A percentile compares a stretch with the other conserved stretches of the same genome.
phyloP scores from a whole-genome alignment of 164 flowering plant species.

The Tetrastigma voinierianum region DNA sequence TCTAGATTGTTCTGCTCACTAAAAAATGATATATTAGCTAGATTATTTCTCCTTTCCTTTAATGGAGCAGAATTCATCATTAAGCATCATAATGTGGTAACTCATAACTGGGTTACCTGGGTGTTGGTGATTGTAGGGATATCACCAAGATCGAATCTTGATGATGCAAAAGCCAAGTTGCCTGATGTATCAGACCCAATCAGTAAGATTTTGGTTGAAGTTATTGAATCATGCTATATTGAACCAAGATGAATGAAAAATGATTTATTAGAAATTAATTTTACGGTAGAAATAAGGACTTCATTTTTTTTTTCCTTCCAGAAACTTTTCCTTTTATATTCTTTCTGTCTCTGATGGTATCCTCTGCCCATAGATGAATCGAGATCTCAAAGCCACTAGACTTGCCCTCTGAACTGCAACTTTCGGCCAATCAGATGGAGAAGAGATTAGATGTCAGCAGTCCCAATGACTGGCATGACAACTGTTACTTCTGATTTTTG shows the following conservation, averaged over 20 bases:
- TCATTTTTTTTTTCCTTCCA: conserved; percentile 27
- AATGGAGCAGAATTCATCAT: background rate
- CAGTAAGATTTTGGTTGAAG: background rate
- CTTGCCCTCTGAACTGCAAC: conserved; percentile 56
- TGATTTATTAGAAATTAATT: background rate
- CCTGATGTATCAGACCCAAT: background rate
- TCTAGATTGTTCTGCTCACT: background rate
- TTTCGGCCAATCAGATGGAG: conserved; percentile 62
- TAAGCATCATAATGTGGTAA: conserved; percentile 2
- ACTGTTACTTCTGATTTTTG: conserved; percentile 54
- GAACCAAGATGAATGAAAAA: background rate
- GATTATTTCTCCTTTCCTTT: background rate
- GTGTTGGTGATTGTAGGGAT: background rate
- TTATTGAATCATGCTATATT: background rate
- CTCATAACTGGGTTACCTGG: background rate
- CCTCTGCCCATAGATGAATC: conserved; percentile 62
- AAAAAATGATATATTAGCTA: background rate
- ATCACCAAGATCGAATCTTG: background rate
- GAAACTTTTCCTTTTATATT: conserved; percentile 26
- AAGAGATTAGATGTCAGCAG: conserved; percentile 50
- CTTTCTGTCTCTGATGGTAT: conserved; percentile 43
- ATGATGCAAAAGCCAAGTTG: background rate
- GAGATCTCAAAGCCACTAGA: conserved; percentile 61
- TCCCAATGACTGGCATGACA: conserved; percentile 42
- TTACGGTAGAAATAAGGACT: background rate